Evolutionary conservation across 805 yeast genomes (phyloP).

Genomic region (Ogataea dorogensis): DNA sequence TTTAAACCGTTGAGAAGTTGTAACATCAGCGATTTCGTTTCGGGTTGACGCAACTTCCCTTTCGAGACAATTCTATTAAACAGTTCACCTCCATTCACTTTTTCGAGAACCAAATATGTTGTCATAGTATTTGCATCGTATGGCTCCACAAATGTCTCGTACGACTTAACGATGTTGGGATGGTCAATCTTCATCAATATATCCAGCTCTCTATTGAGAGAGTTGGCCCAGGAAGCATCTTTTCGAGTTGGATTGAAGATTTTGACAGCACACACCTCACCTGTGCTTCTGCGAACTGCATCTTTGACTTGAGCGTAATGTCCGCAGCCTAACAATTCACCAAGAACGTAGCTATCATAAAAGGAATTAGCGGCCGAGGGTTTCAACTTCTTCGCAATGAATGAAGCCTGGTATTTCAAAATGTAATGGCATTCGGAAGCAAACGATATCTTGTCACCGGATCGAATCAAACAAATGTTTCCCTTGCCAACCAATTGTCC

Average conservation of each 20-base stretch:
- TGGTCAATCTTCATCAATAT: slow-evolving; percentile 65
- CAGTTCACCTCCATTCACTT: slow-evolving; percentile 71
- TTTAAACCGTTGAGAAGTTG: slow-evolving; percentile 64
- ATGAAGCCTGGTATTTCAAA: slow-evolving; percentile 20
- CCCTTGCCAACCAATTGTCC: slow-evolving; percentile 51
- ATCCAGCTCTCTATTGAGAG: slow-evolving; percentile 63
- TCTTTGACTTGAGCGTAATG: slow-evolving; percentile 82
- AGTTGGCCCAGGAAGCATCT: slow-evolving; percentile 26
- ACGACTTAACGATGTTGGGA: slow-evolving; percentile 65
- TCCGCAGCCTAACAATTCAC: slow-evolving; percentile 67
- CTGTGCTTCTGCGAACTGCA: slow-evolving; percentile 56
- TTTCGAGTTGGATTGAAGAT: slow-evolving; percentile 50
- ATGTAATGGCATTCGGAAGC: slow-evolving; percentile 38
- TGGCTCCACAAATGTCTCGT: slow-evolving; percentile 55
- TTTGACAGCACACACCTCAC: slow-evolving; percentile 68
- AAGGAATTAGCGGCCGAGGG: slow-evolving; percentile 38
- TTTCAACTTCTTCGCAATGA: slow-evolving; percentile 3
- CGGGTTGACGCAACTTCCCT: slow-evolving; percentile 58
- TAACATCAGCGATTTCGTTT: slow-evolving; percentile 55
- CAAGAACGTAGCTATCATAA: slow-evolving; percentile 55
- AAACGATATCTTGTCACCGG: slow-evolving; percentile 63
- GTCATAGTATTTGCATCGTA: slow-evolving; percentile 44
- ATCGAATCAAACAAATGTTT: slow-evolving; percentile 47
- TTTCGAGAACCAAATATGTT: slow-evolving; percentile 67
- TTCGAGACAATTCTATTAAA: slow-evolving; percentile 70